Evolutionary conservation across 768 basidiomycete genomes (phyloP).

Genomic region (Guyanaporus albipodus): DNA sequence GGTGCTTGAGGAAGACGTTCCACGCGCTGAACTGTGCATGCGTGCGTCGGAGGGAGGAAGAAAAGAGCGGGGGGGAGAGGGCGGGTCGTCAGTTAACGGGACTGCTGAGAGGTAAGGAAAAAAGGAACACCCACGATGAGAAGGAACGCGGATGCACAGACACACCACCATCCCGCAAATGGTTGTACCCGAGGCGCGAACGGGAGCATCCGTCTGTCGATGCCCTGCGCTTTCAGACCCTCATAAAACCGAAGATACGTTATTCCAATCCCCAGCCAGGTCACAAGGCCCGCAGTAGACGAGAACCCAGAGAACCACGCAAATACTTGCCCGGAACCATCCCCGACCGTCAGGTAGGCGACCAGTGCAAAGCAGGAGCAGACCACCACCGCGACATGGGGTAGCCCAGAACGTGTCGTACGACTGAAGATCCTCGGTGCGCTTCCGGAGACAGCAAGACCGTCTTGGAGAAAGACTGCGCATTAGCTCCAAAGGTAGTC

Average conservation of each 20-base stretch:
- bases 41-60: no score
- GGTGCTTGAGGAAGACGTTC: constrained; percentile 33
- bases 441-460: constrained; percentile 45
- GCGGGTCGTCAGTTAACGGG: neutral
- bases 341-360: constrained; percentile 37
- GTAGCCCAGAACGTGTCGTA: constrained; percentile 38
- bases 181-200: constrained; percentile 40
- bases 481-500: no score
- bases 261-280: constrained; percentile 40
- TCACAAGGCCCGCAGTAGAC: constrained; percentile 38
- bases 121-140: no score
- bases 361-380: constrained; percentile 31
- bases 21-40: constrained; percentile 33
- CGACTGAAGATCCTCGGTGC: constrained; percentile 48
- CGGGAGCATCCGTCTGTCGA: constrained; percentile 44
- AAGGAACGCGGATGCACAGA: constrained; percentile 23
- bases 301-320: constrained; percentile 35
- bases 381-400: constrained; percentile 36
- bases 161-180: constrained; percentile 36
- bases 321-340: constrained; percentile 36
- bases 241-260: constrained; percentile 44
- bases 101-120: neutral
- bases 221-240: constrained; percentile 45
- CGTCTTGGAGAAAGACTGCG: no score
- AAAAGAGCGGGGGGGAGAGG: no score